Percentiles rank a stretch among this genome's conserved stretches.
Conservation (phyloP, 164 flowering plant species). For the Brasenia schreberi region DNA sequence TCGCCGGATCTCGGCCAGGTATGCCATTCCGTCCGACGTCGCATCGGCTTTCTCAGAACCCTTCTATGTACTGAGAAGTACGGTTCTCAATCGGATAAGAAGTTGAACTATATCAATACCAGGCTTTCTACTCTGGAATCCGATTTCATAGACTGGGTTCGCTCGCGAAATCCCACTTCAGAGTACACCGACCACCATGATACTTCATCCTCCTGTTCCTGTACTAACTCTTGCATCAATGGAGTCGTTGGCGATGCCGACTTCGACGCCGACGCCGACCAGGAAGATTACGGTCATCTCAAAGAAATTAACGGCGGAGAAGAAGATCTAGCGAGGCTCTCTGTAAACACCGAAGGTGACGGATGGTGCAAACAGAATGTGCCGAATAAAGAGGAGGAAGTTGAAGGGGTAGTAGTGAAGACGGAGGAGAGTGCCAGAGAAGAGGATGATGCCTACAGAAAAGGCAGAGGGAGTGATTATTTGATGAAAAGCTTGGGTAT, state of each 20-base stretch:
- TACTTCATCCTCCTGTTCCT: not conserved
- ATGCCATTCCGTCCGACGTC: not conserved
- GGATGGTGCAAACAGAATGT: too few relatives aligned
- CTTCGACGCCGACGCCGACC: not conserved
- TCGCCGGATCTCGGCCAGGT: not conserved
- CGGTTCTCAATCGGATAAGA: not conserved
- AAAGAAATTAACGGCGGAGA: too few relatives aligned
- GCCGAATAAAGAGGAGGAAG: not conserved
- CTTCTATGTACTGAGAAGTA: too few relatives aligned
- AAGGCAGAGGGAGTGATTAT: not conserved
- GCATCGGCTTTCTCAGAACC: too few relatives aligned
- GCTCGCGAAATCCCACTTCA: not conserved
- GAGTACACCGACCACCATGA: not conserved
- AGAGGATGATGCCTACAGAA: not conserved
- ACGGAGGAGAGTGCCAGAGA: not conserved
- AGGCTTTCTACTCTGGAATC: not conserved
- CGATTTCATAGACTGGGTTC: not conserved
- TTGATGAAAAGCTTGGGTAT: too few relatives aligned
- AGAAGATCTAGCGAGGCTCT: too few relatives aligned
- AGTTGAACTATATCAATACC: not conserved
- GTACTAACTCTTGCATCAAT: not conserved
- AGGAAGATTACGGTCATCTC: not conserved
- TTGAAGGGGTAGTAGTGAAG: not conserved
- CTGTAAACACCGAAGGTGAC: too few relatives aligned
- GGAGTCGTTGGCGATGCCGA: not conserved